Evolutionary conservation across 179 eudicot species (phyloP).

Genomic region (Beta corolliflora): DNA sequence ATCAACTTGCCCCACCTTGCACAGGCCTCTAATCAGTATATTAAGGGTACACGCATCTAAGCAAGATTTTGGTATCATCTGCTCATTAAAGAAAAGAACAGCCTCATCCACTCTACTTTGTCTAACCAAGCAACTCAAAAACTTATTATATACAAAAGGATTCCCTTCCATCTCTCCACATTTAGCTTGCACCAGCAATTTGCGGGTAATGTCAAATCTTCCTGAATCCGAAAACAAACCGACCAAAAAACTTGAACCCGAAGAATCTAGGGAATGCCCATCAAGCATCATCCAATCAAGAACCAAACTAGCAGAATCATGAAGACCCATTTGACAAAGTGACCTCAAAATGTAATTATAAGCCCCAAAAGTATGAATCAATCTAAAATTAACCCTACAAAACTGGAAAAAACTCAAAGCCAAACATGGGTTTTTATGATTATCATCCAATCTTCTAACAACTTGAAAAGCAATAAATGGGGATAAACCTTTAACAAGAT

Average conservation of each 20-base stretch:
- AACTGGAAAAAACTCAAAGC: slow-evolving; percentile 67
- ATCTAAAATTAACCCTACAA: slow-evolving; percentile 46
- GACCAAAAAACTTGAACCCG: slow-evolving; percentile 40
- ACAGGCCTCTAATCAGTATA: slow-evolving; percentile 70
- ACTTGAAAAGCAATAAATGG: slow-evolving; percentile 59
- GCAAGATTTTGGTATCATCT: slow-evolving; percentile 37
- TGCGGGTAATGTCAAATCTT: slow-evolving; percentile 48
- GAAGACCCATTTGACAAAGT: slow-evolving; percentile 53
- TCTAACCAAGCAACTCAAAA: slow-evolving; percentile 55
- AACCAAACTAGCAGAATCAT: slow-evolving; percentile 56
- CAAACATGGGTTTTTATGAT: slow-evolving; percentile 39
- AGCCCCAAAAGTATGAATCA: slow-evolving; percentile 45
- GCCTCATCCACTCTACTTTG: slow-evolving; percentile 64
- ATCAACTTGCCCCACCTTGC: slow-evolving; percentile 55
- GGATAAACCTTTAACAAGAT: slow-evolving; percentile 45
- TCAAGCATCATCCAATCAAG: slow-evolving; percentile 65
- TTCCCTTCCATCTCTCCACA: slow-evolving; percentile 30
- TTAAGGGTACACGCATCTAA: slow-evolving; percentile 73
- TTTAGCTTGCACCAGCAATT: slow-evolving; percentile 45
- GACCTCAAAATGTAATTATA: slow-evolving; percentile 60
- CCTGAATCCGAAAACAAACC: slow-evolving; percentile 54
- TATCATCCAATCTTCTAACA: slow-evolving; percentile 36
- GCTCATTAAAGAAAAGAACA: slow-evolving; percentile 56
- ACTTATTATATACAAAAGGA: slow-evolving; percentile 58
- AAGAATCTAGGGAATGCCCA: slow-evolving; percentile 50